Percentiles rank a stretch among this genome's conserved stretches.
These are phyloP conservation scores for Hymenoscyphus linearis DNA, from an alignment of 2,329 filamentous ascomycete species.

Conservation along the genomic window DNA sequence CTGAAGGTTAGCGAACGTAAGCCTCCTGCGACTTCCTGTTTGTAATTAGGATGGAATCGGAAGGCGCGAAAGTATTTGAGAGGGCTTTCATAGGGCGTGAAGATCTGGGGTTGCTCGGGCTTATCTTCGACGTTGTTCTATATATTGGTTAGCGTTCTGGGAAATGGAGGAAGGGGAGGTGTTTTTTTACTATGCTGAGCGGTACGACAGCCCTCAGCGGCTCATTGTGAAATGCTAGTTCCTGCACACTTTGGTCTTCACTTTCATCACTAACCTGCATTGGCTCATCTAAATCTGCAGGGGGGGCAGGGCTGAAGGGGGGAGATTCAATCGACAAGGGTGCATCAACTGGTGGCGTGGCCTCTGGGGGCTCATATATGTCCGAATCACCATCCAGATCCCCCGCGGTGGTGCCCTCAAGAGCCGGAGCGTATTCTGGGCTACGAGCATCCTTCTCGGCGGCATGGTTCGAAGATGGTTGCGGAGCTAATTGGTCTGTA, in stretches of 20 bases:
- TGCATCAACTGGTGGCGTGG: conserved; percentile 23
- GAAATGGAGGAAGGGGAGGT: conserved; percentile 5
- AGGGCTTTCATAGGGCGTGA: conserved; percentile 73
- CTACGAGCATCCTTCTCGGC: conserved; percentile 18
- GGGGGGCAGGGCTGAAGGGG: conserved; percentile 39
- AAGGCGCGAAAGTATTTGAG: conserved; percentile 80
- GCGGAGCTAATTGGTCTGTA: conserved; percentile 11
- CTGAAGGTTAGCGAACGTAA: conserved; percentile 90
- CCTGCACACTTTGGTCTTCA: conserved; percentile 6
- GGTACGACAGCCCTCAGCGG: background rate
- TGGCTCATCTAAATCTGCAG: conserved; percentile 17
- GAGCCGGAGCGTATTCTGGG: conserved; percentile 23
- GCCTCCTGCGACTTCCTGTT: conserved; percentile 64
- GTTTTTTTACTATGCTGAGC: conserved; percentile 25
- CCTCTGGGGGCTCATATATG: conserved; percentile 51
- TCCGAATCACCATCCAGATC: conserved; percentile 37
- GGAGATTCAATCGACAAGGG: conserved; percentile 30
- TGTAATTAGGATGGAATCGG: conserved; percentile 79
- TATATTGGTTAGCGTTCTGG: conserved; percentile 18
- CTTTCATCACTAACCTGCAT: conserved; percentile 25
- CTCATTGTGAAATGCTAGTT: background rate
- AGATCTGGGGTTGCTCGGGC: conserved; percentile 16
- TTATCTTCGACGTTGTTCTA: conserved; percentile 14
- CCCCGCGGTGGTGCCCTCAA: conserved; percentile 12
- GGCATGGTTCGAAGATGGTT: conserved; percentile 6